These are phyloP conservation scores for Retiboletus flavoniger DNA, from an alignment of 1,284 basidiomycete genomes.

Conservation along the genomic window DNA sequence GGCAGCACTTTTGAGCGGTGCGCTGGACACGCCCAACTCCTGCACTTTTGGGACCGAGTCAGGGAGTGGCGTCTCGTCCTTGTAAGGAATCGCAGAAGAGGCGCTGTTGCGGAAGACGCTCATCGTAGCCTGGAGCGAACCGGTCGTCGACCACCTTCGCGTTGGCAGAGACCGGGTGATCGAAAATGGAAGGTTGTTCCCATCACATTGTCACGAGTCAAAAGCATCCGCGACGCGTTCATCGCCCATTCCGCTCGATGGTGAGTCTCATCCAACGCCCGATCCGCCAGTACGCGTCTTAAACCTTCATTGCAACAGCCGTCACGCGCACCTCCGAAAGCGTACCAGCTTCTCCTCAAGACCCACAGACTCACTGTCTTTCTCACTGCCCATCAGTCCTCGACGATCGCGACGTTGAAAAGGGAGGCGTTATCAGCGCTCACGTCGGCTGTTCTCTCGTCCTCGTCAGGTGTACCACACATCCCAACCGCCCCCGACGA, in stretches of 20 bases:
- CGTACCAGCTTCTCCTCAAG: constrained; percentile 64
- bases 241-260: constrained; percentile 20
- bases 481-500: constrained; percentile 26
- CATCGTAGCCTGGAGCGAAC: constrained; percentile 41
- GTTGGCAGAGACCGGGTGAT: constrained; percentile 17
- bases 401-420: constrained; percentile 58
- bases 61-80: constrained; percentile 75
- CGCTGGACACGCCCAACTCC: constrained; percentile 91
- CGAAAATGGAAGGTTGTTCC: constrained; percentile 27
- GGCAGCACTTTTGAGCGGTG: constrained; percentile 92
- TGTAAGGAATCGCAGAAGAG: constrained; percentile 48
- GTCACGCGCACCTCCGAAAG: constrained; percentile 47
- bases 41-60: constrained; percentile 77
- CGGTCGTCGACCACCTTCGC: neutral
- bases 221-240: neutral
- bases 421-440: constrained; percentile 62
- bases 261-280: constrained; percentile 14
- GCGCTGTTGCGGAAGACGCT: constrained; percentile 47
- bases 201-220: too few relatives aligned
- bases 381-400: constrained; percentile 52
- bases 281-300: neutral
- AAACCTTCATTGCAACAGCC: constrained; percentile 33
- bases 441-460: constrained; percentile 40
- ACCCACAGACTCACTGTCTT: constrained; percentile 69
- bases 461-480: constrained; percentile 11